Evolutionary conservation across 208 protist species (phyloP), one percentile per base, ranked within the genome.

Genomic region (Acanthamoeba sp.): DNA sequence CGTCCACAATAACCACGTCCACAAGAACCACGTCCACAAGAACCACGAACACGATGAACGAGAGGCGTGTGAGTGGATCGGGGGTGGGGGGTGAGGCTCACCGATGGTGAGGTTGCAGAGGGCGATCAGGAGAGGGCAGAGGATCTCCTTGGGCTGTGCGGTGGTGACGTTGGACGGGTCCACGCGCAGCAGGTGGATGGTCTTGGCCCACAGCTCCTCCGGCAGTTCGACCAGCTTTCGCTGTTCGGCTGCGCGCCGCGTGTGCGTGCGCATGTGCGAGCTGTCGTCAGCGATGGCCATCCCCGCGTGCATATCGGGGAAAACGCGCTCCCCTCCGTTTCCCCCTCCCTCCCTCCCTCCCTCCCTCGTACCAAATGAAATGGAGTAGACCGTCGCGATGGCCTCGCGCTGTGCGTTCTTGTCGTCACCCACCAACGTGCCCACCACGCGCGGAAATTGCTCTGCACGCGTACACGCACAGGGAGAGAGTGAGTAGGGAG

Each of bases 191-290:
- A 76, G 66, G 27, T 76, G 66, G n/a, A 76, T 16, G 66, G 34
- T n/a, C 66, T 76, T 76, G 34, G 66, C 1, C 66, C 66, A 76
- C 32, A 76, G 66, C 66, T 76, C 66, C 12, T 76, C 66, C 66
- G 66, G 66, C 18, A 76, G 34, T 36, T 76, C 66, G 12, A 76
- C 66, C 32, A 40, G 18, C 66, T 76, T 76, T n/a, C 66, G 27
- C 34, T n/a, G 66, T 7, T 76, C 66, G 27, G 66, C 66, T 76
- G 34, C 55, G 55, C 3, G 16, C 20, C n/a, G 34, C 6, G 16
- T 27, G 6, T 76, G 16, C 66, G 66, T 42, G 16, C n/a, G n/a
- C n/a, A n/a, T n/a, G n/a, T n/a, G n/a, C n/a, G n/a, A n/a, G n/a
- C n/a, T n/a, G n/a, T n/a, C n/a, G n/a, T n/a, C n/a, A n/a, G n/a